These are phyloP conservation scores for Cyclotella kingstonii DNA, from an alignment of 108 stramenopile species.

Conservation along the genomic window DNA sequence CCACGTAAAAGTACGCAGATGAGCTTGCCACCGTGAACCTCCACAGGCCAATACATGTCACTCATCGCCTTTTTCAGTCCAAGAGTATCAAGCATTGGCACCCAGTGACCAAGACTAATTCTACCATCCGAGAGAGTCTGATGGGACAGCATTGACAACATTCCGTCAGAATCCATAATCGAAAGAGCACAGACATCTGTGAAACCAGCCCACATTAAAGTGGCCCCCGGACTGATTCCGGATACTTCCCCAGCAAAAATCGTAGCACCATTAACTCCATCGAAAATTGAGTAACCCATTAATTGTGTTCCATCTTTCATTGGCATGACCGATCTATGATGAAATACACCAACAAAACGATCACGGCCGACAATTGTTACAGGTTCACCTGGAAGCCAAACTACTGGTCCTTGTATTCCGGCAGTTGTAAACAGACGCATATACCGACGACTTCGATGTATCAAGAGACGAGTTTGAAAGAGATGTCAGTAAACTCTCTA, in stretches of 20 bases:
- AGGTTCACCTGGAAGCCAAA: slow-evolving; percentile 77
- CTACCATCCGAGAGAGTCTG: slow-evolving; percentile 3
- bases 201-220: slow-evolving; percentile 80
- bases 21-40: slow-evolving; percentile 74
- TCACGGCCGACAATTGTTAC: slow-evolving; percentile 78
- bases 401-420: slow-evolving; percentile 66
- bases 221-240: slow-evolving; percentile 56
- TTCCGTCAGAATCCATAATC: slow-evolving; percentile 78
- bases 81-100: slow-evolving; percentile 77
- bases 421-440: slow-evolving; percentile 72
- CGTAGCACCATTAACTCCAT: slow-evolving; percentile 51
- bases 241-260: slow-evolving; percentile 59
- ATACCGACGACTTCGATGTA: slow-evolving; percentile 64
- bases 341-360: slow-evolving; percentile 69
- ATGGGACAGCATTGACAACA: slow-evolving; percentile 73
- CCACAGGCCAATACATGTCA: slow-evolving; percentile 78
- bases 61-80: slow-evolving; percentile 71
- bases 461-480: too few species aligned
- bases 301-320: slow-evolving; percentile 76
- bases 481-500: not conserved
- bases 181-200: slow-evolving; percentile 64
- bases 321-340: slow-evolving; percentile 56
- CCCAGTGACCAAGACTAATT: slow-evolving; percentile 50
- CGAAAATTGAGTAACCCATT: slow-evolving; percentile 69
- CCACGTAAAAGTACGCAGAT: slow-evolving; percentile 80